Evolutionary conservation across 2,329 filamentous ascomycete species (phyloP), one percentile per base, ranked within the genome.

Genomic region (Fusarium falciforme): DNA sequence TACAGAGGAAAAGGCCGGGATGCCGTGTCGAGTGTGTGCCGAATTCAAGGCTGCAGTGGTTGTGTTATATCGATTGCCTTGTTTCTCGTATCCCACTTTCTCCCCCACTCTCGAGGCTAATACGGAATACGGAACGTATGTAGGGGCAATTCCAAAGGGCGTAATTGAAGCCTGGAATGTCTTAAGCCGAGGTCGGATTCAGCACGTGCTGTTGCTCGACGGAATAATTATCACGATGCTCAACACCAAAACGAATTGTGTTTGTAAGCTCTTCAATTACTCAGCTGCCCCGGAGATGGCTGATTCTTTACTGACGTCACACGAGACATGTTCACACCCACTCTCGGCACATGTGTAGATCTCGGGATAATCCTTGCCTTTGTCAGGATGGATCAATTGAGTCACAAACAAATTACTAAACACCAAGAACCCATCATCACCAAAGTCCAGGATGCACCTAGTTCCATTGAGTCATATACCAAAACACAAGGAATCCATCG

Each of bases 1-100:
- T 35, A 58, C 54, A 35, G 25, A 36, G n/a, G 4, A 55, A 47
- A 64, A 66, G 54, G 67, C 58, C 33, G 60, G 62, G 64, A 59
- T 59, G 62, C 49, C 61, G 65, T 55, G 27, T 27, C 8, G 29
- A 42, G 59, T 27, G 17, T 44, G 17, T 62, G 44, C 60, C 31
- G 44, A 36, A 36, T 27, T 22, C 60, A 62, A 27, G 60, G 60
- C 60, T 49, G 42, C 6, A 8, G 25, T 25, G 11, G 27, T 11
- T 25, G 38, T 25, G 38, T 33, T 31, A 60, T 29, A 25, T 25
- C 35, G 2, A 29, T 42, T 17, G 35, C 35, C 36, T 16, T 22
- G 36, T 36, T 59, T 35, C 35, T 59, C 16, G 16, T 60, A 36
- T 58, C 35, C 55, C 55, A 58, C 55, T 58, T n/a, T 36, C 54